A percentile compares a stretch with the other conserved stretches of the same genome.
Conservation (phyloP, 345 rosid genomes). For the Gossypium stocksii region DNA sequence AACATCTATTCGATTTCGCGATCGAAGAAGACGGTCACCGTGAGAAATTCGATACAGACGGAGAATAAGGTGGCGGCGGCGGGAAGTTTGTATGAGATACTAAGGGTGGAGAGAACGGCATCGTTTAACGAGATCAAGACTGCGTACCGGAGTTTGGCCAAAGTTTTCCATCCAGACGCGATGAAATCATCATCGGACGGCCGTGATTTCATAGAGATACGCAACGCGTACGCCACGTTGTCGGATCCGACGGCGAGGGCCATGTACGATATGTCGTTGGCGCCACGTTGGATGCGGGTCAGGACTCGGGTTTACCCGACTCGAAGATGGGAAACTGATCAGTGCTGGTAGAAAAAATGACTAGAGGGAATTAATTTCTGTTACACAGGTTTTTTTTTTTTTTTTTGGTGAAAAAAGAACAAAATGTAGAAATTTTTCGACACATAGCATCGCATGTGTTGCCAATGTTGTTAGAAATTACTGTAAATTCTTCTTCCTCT, state of each 20-base stretch:
- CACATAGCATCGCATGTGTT: background rate
- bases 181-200: conserved; percentile 41
- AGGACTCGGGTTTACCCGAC: conserved; percentile 26
- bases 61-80: background rate
- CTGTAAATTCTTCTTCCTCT: background rate
- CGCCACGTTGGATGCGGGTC: conserved; percentile 19
- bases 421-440: conserved; percentile 1
- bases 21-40: background rate
- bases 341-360: conserved; percentile 56
- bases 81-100: conserved; percentile 53
- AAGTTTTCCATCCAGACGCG: conserved; percentile 59
- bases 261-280: conserved; percentile 53
- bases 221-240: conserved; percentile 62
- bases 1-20: background rate
- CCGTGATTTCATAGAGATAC: conserved; percentile 58
- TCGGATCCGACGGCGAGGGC: conserved; percentile 72
- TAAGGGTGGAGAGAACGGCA: conserved; percentile 51
- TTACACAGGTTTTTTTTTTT: no score
- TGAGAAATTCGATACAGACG: background rate
- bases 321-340: conserved; percentile 90
- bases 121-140: conserved; percentile 57
- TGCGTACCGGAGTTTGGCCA: conserved; percentile 63
- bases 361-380: background rate
- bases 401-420: background rate
- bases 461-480: background rate